Percentiles rank a stretch among this genome's conserved stretches.
phyloP scores from a whole-genome alignment of 148 eudicot species.

The Silene uniflora region DNA sequence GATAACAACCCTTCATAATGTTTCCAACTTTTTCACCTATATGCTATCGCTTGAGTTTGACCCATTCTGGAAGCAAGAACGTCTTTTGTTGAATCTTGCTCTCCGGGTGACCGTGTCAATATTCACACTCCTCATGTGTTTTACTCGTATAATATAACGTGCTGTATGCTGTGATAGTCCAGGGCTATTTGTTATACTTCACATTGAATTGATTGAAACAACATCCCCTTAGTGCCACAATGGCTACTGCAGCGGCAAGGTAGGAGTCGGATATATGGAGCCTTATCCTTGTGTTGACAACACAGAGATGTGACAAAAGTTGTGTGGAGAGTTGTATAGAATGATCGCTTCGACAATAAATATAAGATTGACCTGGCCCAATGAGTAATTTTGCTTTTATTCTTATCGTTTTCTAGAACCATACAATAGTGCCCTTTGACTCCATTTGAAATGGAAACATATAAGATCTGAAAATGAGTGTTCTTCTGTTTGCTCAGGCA shows the following conservation, averaged over 20 bases:
- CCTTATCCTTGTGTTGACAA: no score
- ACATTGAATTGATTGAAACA: not conserved
- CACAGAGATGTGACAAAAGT: no score
- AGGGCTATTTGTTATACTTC: not conserved
- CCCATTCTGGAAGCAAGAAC: not conserved
- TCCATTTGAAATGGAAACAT: not conserved
- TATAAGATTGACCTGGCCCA: no score
- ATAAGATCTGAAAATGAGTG: not conserved
- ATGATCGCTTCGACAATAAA: no score
- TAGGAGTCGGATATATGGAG: no score
- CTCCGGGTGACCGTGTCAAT: not conserved
- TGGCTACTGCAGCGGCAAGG: no score
- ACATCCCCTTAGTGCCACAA: no score
- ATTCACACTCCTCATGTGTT: not conserved
- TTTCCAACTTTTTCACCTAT: not conserved
- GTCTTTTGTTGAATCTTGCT: not conserved
- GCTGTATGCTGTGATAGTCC: not conserved
- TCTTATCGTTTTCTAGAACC: not conserved
- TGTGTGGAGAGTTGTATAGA: no score
- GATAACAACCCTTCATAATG: not conserved
- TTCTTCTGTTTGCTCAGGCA: slow-evolving; percentile 39
- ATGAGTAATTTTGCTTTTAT: no score
- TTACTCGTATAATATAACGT: not conserved
- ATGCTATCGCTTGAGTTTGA: not conserved
- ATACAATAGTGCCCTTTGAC: not conserved